Evolutionary conservation across 495 filamentous ascomycete genomes (phyloP).

Genomic region (Xylaria cubensis): DNA sequence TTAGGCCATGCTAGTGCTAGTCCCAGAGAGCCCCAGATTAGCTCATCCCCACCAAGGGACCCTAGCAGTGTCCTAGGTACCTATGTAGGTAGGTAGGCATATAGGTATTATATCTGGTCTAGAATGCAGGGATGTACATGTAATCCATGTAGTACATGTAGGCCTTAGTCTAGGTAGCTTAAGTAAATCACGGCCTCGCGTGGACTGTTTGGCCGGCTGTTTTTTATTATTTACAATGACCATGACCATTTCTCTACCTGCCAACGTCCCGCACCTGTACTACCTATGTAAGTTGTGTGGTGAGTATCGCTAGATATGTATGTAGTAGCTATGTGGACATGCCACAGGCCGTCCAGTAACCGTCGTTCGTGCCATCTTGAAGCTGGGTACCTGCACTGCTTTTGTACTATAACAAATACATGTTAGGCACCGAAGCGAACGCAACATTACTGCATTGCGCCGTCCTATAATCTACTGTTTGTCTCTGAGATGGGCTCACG

Average conservation of each 20-base stretch:
- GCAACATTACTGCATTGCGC: conserved; percentile 25
- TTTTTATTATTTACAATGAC: too few species aligned
- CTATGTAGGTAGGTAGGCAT: too few species aligned
- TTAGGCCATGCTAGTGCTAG: neutral
- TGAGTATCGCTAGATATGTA: neutral
- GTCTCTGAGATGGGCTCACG: neutral
- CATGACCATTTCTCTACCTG: neutral
- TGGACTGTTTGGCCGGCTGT: too few species aligned
- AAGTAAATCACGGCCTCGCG: too few species aligned
- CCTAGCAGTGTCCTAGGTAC: neutral
- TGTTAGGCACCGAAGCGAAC: conserved; percentile 20
- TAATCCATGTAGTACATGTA: too few species aligned
- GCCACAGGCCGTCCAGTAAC: neutral
- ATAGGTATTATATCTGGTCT: too few species aligned
- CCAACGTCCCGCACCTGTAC: neutral
- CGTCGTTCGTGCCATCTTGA: conserved; percentile 10
- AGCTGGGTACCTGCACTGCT: conserved; percentile 4
- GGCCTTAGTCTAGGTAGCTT: too few species aligned
- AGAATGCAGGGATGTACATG: too few species aligned
- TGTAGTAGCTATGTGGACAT: neutral
- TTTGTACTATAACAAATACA: conserved; percentile 6
- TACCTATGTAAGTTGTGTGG: too few species aligned
- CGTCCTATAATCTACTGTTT: conserved; percentile 8
- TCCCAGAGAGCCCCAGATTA: neutral
- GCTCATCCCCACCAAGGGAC: neutral